Conservation (phyloP, 345 rosid species). For the Salix exigua region DNA sequence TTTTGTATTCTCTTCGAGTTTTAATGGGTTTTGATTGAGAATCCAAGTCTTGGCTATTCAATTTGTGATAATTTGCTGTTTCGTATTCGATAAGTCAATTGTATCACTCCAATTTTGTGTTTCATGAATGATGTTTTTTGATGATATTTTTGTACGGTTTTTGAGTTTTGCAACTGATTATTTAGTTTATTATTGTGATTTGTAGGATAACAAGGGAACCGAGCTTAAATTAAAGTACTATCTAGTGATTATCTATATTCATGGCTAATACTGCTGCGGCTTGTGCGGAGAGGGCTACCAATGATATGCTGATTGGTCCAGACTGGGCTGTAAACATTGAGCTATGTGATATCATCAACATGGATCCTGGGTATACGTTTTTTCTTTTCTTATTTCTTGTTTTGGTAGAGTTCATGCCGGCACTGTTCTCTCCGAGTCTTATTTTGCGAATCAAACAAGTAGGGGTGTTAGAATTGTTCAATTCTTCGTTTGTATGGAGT, state of each 20-base stretch:
- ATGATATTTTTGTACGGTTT: not conserved
- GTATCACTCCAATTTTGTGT: not conserved
- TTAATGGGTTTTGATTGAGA: not conserved
- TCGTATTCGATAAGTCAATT: not conserved
- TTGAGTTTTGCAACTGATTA: not conserved
- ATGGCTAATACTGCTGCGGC: conserved; percentile 78
- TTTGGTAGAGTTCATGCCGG: not conserved
- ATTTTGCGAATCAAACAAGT: not conserved
- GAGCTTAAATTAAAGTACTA: not conserved
- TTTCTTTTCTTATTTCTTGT: not conserved
- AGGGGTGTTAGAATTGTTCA: not conserved
- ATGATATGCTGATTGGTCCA: conserved; percentile 82
- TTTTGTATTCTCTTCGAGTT: not conserved
- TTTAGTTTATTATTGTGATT: conserved; percentile 1
- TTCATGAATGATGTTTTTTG: not conserved
- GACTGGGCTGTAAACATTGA: conserved; percentile 97
- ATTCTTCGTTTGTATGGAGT: not conserved
- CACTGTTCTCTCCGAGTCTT: not conserved
- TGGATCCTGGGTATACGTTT: conserved; percentile 71
- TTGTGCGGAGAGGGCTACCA: conserved; percentile 97
- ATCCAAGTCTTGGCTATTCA: not conserved
- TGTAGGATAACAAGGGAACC: not conserved
- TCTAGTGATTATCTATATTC: not conserved
- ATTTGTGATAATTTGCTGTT: not conserved
- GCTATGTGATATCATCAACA: conserved; percentile 83